These are phyloP conservation scores for Sporothrix brasiliensis DNA, from an alignment of 2,329 filamentous ascomycete genomes.

Conservation along the genomic window DNA sequence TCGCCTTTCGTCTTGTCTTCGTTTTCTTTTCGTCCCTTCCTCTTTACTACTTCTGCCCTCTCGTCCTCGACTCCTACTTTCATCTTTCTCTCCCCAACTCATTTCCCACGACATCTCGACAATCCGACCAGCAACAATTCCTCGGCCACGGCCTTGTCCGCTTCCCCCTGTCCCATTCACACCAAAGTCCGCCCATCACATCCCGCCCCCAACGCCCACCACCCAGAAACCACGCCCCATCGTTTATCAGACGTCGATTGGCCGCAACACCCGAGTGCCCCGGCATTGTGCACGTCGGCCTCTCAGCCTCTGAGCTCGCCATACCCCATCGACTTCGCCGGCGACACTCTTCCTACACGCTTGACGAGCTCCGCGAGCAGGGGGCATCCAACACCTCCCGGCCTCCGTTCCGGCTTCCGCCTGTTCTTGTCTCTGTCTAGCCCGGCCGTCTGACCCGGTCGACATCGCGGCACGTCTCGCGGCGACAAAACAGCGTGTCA, in stretches of 20 bases:
- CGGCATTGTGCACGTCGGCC: not conserved
- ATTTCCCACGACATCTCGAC: not conserved
- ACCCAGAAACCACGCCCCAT: not conserved
- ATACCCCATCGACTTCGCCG: not conserved
- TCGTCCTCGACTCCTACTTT: not conserved
- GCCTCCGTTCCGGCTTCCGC: not conserved
- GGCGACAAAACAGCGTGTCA: slow-evolving; percentile 35
- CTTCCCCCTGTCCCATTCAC: not conserved
- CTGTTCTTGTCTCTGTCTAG: not conserved
- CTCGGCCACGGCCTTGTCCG: not conserved
- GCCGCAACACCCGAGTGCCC: slow-evolving; percentile 3
- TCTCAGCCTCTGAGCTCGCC: not conserved
- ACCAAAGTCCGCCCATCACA: not conserved
- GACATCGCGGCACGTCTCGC: not conserved
- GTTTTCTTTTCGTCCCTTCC: not conserved
- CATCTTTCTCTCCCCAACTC: not conserved
- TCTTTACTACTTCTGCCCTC: not conserved
- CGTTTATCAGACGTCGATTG: slow-evolving; percentile 2
- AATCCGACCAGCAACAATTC: not conserved
- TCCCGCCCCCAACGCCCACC: slow-evolving; percentile 2
- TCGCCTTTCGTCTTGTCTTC: not conserved
- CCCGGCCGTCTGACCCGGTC: not conserved
- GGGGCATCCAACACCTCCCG: slow-evolving; percentile 1
- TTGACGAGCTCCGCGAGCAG: not conserved
- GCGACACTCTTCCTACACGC: not conserved